Evolutionary conservation across 257 asterid species (phyloP), one percentile per base, ranked within the genome.

Genomic region (Solanum chilense): DNA sequence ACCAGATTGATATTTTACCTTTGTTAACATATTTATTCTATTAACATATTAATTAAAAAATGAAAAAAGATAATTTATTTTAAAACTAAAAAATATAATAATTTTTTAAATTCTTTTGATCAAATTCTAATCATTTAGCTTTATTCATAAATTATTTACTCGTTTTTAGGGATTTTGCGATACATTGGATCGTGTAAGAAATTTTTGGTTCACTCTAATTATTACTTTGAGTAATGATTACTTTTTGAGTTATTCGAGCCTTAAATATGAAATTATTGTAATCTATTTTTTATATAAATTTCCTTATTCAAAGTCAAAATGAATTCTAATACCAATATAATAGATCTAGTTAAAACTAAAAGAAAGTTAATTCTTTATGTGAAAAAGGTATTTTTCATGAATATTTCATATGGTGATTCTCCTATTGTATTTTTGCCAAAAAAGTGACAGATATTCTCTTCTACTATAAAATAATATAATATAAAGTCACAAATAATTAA

Each of bases 161-260:
- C 20, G 39, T 58, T 74, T 7, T 12, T 21, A 47, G 15, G 41
- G 86, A 56, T 16, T 16, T 44, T 25, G 45, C 44, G 64, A 83
- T 27, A 82, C 82, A 73, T 44, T n/a, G 83, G 62, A 77, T 77
- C 62, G n/a, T 13, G 62, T 41, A 49, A 75, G 45, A 23, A 18
- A 3, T 18, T 2, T 16, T 33, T 15, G 44, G 25, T 73, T 35
- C 9, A 16, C 42, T 71, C 44, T 33, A 31, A 69, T 58, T 3
- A 21, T 71, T 71, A 18, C 78, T 71, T 71, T 23, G 27, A 60
- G 14, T 23, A 10, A 9, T 60, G 10, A 21, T 0, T 9, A 60
- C 12, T 60, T 60, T 5, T 60, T 60, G 69, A 23, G 29, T 60
- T 9, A 60, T 11, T 60, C 27, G 2, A 60, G 6, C 6, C 3